These are phyloP conservation scores for Fusarium sp. DNA, from an alignment of 2,329 filamentous ascomycete species.

Conservation along the genomic window DNA sequence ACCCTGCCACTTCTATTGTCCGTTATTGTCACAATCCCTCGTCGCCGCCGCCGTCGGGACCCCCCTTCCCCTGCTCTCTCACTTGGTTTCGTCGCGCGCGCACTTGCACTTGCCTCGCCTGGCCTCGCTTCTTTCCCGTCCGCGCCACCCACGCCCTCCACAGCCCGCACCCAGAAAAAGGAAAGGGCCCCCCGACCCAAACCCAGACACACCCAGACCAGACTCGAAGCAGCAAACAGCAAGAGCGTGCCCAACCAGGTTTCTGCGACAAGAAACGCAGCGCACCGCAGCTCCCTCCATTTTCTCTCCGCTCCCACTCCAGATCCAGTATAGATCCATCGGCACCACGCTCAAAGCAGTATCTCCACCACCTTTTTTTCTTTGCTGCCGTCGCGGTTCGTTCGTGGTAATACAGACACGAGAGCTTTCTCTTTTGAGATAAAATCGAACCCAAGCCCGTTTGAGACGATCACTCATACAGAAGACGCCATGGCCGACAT, in stretches of 20 bases:
- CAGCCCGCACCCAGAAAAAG: conserved; percentile 43
- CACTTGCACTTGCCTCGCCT: conserved; percentile 41
- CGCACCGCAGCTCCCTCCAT: conserved; percentile 59
- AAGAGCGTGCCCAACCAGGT: conserved; percentile 62
- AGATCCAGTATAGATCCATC: conserved; percentile 75
- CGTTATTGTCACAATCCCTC: conserved; percentile 5
- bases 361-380: conserved; percentile 71
- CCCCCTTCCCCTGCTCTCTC: conserved; percentile 17
- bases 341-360: conserved; percentile 74
- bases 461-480: conserved; percentile 29
- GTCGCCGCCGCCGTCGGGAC: not conserved
- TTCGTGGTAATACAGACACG: conserved; percentile 53
- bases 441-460: conserved; percentile 38
- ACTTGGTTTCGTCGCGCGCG: conserved; percentile 28
- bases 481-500: conserved; percentile 76
- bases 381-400: conserved; percentile 50
- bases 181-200: conserved; percentile 40
- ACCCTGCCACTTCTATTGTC: conserved; percentile 24
- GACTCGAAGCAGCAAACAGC: conserved; percentile 53
- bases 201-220: conserved; percentile 47
- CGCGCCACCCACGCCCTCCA: conserved; percentile 45
- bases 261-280: conserved; percentile 63
- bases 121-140: conserved; percentile 57
- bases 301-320: conserved; percentile 63
- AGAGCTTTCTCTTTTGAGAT: conserved; percentile 41